Percentiles rank a stretch among this genome's conserved stretches.
Conservation (phyloP, 2,329 filamentous ascomycete genomes). For the Fusarium redolens region DNA sequence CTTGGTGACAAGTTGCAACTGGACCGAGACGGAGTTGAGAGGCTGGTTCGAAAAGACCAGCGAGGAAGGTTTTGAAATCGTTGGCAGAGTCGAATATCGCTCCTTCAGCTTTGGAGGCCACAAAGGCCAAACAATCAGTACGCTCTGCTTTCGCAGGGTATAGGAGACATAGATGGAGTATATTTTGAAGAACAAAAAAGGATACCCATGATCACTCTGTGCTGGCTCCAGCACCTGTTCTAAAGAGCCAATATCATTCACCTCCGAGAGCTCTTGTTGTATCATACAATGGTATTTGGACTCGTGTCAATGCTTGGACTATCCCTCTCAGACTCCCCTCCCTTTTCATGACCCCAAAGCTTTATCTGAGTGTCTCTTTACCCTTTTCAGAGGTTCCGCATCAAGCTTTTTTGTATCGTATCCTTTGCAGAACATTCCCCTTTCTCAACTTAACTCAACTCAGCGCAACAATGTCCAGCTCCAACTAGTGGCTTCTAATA, state of each 20-base stretch:
- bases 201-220: conserved; percentile 24
- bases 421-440: conserved; percentile 22
- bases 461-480: conserved; percentile 15
- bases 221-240: conserved; percentile 28
- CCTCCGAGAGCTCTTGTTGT: conserved; percentile 34
- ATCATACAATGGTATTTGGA: conserved; percentile 45
- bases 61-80: conserved; percentile 65
- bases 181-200: conserved; percentile 7
- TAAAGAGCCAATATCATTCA: conserved; percentile 39
- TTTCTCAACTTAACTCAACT: neutral
- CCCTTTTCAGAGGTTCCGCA: conserved; percentile 8
- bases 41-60: conserved; percentile 74
- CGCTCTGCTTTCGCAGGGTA: conserved; percentile 78
- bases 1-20: conserved; percentile 95
- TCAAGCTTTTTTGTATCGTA: conserved; percentile 9
- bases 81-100: conserved; percentile 80
- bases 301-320: conserved; percentile 31
- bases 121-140: conserved; percentile 90
- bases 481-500: conserved; percentile 38
- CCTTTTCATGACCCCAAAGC: conserved; percentile 9
- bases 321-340: conserved; percentile 7
- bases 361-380: neutral
- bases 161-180: conserved; percentile 3
- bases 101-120: conserved; percentile 90
- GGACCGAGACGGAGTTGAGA: conserved; percentile 89